Conservation (phyloP, 495 filamentous ascomycete species). For the Tuber indicum region DNA sequence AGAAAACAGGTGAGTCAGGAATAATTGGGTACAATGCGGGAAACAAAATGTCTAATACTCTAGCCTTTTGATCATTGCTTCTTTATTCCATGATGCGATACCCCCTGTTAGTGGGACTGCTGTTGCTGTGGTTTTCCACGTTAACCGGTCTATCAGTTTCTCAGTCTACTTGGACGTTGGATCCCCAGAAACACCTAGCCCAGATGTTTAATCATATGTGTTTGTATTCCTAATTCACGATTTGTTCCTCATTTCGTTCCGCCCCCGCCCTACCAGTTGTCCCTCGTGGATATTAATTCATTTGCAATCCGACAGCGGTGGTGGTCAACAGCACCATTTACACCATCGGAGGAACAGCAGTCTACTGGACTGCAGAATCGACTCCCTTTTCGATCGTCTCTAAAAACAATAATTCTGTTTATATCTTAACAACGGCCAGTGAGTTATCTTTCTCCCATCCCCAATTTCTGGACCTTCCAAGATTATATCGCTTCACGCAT, state of each 20-base stretch:
- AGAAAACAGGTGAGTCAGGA: not conserved
- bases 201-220: not conserved
- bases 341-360: not conserved
- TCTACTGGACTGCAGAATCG: not conserved
- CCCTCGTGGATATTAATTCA: not conserved
- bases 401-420: not conserved
- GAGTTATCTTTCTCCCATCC: not conserved
- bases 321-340: not conserved
- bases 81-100: not conserved
- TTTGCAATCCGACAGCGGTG: not conserved
- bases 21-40: not conserved
- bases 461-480: not conserved
- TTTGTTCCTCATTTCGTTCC: not conserved
- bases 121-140: not conserved
- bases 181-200: not conserved
- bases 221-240: not conserved
- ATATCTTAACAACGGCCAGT: not conserved
- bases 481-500: not conserved
- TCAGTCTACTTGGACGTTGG: not conserved
- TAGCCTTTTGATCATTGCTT: not conserved
- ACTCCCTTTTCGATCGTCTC: not conserved
- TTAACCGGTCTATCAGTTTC: not conserved
- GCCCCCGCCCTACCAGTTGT: not conserved
- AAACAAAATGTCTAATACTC: not conserved
- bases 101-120: not conserved